phyloP scores from a whole-genome alignment of 179 eudicot genomes.

The Carnegiea gigantea region DNA sequence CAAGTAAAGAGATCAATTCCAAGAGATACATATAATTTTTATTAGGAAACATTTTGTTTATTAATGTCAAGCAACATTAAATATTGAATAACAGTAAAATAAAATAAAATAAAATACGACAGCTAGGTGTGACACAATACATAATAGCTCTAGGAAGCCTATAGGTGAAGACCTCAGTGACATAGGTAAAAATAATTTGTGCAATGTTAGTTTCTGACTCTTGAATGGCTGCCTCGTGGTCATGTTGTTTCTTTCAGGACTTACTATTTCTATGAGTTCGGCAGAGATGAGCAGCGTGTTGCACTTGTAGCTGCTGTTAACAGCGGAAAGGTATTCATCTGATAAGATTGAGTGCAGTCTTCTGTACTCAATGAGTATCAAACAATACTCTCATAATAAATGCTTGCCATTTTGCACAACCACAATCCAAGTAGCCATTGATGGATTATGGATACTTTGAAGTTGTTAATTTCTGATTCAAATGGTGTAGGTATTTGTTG shows the following conservation, averaged over 20 bases:
- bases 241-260: slow-evolving; percentile 54
- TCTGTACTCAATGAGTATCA: not conserved
- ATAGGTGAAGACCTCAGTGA: too few relatives aligned
- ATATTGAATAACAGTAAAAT: too few relatives aligned
- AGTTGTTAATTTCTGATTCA: not conserved
- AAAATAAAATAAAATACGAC: too few relatives aligned
- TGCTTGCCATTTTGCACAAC: not conserved
- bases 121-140: too few relatives aligned
- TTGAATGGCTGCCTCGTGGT: slow-evolving; percentile 10
- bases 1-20: too few relatives aligned
- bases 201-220: not conserved
- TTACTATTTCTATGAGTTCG: slow-evolving; percentile 89
- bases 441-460: not conserved
- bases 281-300: slow-evolving; percentile 69
- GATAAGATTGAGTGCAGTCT: not conserved
- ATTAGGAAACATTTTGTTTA: too few relatives aligned
- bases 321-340: slow-evolving; percentile 68
- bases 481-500: slow-evolving; percentile 61
- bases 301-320: slow-evolving; percentile 88
- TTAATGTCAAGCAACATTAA: too few relatives aligned
- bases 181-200: not conserved
- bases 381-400: not conserved
- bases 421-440: not conserved
- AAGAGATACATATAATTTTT: too few relatives aligned
- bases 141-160: too few relatives aligned